Percentiles rank a stretch among this genome's conserved stretches.
Evolutionary conservation across 1,284 basidiomycete genomes (phyloP).

Genomic region (Pseudozyma sp.): DNA sequence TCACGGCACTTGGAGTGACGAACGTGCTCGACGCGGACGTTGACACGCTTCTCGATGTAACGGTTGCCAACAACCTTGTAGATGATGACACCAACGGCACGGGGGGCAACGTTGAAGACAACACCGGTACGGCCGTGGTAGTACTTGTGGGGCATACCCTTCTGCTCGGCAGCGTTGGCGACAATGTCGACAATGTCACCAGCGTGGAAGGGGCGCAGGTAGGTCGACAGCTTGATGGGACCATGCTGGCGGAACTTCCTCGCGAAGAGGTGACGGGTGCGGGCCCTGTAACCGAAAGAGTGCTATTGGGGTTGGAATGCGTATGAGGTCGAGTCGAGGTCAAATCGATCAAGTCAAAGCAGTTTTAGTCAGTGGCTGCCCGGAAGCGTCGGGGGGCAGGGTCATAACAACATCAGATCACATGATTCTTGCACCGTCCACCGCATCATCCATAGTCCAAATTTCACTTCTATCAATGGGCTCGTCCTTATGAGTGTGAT

Average conservation of each 20-base stretch:
- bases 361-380: constrained; percentile 17
- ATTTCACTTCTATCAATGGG: no score
- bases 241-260: constrained; percentile 80
- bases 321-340: no score
- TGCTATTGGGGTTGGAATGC: constrained; percentile 74
- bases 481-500: no score
- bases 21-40: constrained; percentile 98
- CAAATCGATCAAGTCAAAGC: neutral
- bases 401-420: constrained; percentile 2
- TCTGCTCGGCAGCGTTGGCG: constrained; percentile 98
- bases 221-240: constrained; percentile 90
- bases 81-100: constrained; percentile 94
- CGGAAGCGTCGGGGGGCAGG: neutral
- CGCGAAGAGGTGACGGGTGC: constrained; percentile 97
- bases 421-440: constrained; percentile 18
- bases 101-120: constrained; percentile 96
- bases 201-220: constrained; percentile 89
- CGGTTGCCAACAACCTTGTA: constrained; percentile 99
- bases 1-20: constrained; percentile 98
- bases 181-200: constrained; percentile 99
- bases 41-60: constrained; percentile 99
- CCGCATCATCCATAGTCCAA: neutral
- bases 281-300: constrained; percentile 99
- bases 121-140: constrained; percentile 88
- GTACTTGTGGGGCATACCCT: constrained; percentile 98